Conservation (phyloP, 805 yeast species). For the Yarrowia keelungensis region DNA sequence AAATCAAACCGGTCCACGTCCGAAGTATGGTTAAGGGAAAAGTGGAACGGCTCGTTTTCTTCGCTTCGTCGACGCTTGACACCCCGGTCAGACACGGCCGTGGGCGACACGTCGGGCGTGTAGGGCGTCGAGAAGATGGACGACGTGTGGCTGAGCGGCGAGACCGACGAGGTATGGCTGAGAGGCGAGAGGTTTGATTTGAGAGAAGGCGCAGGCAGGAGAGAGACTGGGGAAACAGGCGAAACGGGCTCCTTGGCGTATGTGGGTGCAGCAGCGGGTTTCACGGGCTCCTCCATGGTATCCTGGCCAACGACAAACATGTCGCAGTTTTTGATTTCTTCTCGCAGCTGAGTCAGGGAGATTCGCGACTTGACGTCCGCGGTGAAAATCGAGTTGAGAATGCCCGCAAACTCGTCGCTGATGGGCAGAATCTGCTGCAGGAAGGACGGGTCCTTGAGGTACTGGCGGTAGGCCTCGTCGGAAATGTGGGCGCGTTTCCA, state of each 20-base stretch:
- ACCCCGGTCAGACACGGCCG: conserved; percentile 9
- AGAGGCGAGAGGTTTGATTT: conserved; percentile 30
- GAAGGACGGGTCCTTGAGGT: conserved; percentile 60
- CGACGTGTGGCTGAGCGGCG: conserved; percentile 13
- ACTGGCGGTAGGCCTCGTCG: conserved; percentile 71
- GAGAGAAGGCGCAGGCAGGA: conserved; percentile 30
- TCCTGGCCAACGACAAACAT: conserved; percentile 11
- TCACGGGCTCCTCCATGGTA: background rate
- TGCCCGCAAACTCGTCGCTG: conserved; percentile 61
- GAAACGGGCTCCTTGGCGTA: background rate
- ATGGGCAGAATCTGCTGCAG: conserved; percentile 75
- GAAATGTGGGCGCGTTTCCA: conserved; percentile 80
- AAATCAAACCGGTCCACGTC: conserved; percentile 30
- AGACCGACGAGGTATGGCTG: conserved; percentile 8
- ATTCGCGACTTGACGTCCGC: background rate
- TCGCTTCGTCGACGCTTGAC: conserved; percentile 31
- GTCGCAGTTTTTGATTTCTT: conserved; percentile 32
- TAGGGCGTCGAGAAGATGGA: conserved; percentile 36
- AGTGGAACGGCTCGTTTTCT: conserved; percentile 19
- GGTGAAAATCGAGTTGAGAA: conserved; percentile 41
- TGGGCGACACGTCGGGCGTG: conserved; percentile 26
- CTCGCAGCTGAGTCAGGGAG: conserved; percentile 39
- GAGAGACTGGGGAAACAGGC: conserved; percentile 15
- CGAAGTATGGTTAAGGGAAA: conserved; percentile 23
- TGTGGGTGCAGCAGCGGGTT: background rate